These are phyloP conservation scores for Eutypella sp. DNA, from an alignment of 2,329 filamentous ascomycete genomes.

Conservation along the genomic window DNA sequence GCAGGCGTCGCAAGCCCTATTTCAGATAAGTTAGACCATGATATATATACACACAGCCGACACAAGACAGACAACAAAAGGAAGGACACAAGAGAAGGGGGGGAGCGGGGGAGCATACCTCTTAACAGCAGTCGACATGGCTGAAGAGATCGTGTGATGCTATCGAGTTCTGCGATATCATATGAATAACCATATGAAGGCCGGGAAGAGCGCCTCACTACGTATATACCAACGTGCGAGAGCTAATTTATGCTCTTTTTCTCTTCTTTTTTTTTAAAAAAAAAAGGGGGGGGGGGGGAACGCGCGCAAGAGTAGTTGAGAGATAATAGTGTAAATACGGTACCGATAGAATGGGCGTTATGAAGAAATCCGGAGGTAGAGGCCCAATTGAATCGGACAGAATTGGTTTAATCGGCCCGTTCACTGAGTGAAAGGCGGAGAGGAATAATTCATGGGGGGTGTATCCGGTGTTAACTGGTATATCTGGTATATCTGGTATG, in stretches of 20 bases:
- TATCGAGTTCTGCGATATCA: neutral
- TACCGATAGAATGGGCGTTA: conserved; percentile 13
- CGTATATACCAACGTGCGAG: too few relatives aligned
- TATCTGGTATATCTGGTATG: too few relatives aligned
- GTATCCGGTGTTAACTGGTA: too few relatives aligned
- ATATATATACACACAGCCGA: neutral
- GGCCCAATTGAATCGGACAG: neutral
- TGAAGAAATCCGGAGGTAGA: conserved; percentile 9
- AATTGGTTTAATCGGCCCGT: neutral
- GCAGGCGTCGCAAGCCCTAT: conserved; percentile 64
- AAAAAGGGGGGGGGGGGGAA: too few relatives aligned
- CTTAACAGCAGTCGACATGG: conserved; percentile 37
- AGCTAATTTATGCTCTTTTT: too few relatives aligned
- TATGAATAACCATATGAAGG: too few relatives aligned
- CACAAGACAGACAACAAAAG: too few relatives aligned
- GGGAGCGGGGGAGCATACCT: too few relatives aligned
- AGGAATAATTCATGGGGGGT: neutral
- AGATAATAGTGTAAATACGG: conserved; percentile 12
- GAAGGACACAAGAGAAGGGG: too few relatives aligned
- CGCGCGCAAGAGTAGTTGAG: conserved; percentile 8
- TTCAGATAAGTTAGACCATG: conserved; percentile 8
- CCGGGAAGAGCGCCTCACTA: too few relatives aligned
- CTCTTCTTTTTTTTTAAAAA: too few relatives aligned
- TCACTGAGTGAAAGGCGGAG: neutral
- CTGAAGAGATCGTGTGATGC: conserved; percentile 1